Conservation (phyloP, 768 basidiomycete species). For the Cystofilobasidium macerans region DNA sequence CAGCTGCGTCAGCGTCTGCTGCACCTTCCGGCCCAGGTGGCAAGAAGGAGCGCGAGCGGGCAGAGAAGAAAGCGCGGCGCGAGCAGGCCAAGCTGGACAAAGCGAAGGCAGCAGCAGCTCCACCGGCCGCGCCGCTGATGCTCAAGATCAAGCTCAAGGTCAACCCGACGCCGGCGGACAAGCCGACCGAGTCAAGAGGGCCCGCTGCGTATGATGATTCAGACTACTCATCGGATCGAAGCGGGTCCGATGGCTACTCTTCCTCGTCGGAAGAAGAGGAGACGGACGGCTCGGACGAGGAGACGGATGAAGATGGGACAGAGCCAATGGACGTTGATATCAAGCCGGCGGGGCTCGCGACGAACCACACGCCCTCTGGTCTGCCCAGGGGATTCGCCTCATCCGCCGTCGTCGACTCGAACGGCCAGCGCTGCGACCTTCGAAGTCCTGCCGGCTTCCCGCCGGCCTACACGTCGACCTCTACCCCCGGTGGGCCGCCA, state of each 20-base stretch:
- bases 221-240: too few relatives aligned
- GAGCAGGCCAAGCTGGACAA: slow-evolving; percentile 5
- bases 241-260: too few relatives aligned
- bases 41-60: slow-evolving; percentile 9
- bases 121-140: not conserved
- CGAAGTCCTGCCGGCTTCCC: not conserved
- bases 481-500: not conserved
- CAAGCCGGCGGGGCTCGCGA: not conserved
- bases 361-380: not conserved
- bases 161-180: too few relatives aligned
- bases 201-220: too few relatives aligned
- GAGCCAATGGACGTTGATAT: not conserved
- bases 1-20: too few relatives aligned
- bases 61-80: not conserved
- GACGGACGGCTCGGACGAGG: not conserved
- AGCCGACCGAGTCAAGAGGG: too few relatives aligned
- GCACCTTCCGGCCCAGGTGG: too few relatives aligned
- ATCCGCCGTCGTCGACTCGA: not conserved
- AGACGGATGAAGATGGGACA: not conserved
- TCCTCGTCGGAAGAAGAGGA: slow-evolving; percentile 12
- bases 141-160: slow-evolving; percentile 24
- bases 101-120: not conserved
- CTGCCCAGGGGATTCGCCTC: not conserved
- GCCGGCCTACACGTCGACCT: too few relatives aligned
- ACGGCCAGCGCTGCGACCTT: not conserved